These are phyloP conservation scores for Keqinozyma sinolaborantium DNA, from an alignment of 1,139 yeast genomes.

Conservation along the genomic window DNA sequence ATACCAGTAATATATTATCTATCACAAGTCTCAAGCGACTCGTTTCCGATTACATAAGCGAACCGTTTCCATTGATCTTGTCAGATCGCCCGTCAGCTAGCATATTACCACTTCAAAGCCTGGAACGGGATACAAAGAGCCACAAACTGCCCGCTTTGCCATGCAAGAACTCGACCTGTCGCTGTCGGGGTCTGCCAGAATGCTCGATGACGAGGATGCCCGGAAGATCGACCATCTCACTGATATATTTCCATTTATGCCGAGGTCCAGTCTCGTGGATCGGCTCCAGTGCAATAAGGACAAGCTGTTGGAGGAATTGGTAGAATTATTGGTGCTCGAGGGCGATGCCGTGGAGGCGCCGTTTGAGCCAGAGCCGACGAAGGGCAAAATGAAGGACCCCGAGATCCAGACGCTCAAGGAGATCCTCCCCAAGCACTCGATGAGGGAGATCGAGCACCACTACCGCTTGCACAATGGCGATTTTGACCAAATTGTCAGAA, in stretches of 20 bases:
- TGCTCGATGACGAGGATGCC: too few relatives aligned
- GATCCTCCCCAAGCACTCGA: slow-evolving; percentile 5
- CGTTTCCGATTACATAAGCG: too few relatives aligned
- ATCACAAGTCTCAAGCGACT: too few relatives aligned
- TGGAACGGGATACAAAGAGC: too few relatives aligned
- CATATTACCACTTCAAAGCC: too few relatives aligned
- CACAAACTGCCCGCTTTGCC: too few relatives aligned
- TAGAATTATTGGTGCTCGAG: slow-evolving; percentile 4
- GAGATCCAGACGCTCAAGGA: slow-evolving; percentile 9
- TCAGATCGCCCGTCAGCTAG: too few relatives aligned
- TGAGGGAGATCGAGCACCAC: slow-evolving; percentile 3
- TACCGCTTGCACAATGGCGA: slow-evolving; percentile 1
- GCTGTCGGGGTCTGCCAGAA: too few relatives aligned
- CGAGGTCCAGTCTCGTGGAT: slow-evolving; percentile 1
- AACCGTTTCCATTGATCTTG: too few relatives aligned
- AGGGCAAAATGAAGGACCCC: slow-evolving; percentile 5
- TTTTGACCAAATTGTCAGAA: slow-evolving; percentile 3
- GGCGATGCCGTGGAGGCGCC: not conserved
- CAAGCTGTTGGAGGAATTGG: slow-evolving; percentile 4
- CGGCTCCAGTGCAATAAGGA: slow-evolving; percentile 2
- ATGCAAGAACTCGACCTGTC: too few relatives aligned
- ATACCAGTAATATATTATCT: too few relatives aligned
- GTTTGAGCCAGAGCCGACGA: not conserved
- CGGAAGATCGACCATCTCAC: slow-evolving; percentile 2
- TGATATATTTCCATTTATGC: slow-evolving; percentile 4